These are phyloP conservation scores for Silene latifolia DNA, from an alignment of 148 eudicot genomes.

Conservation along the genomic window DNA sequence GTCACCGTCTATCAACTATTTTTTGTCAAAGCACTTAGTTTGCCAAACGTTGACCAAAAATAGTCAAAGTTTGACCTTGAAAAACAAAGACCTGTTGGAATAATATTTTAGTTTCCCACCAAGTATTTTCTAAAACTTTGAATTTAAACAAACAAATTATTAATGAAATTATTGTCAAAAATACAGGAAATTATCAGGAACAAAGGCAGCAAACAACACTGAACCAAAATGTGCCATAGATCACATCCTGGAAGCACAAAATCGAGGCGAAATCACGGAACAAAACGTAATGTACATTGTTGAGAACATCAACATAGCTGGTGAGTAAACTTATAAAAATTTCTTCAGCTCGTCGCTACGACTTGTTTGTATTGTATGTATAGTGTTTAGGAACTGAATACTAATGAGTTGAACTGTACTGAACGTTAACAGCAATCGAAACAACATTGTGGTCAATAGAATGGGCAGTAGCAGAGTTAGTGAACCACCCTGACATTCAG, in stretches of 20 bases:
- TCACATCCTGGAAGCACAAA: slow-evolving; percentile 65
- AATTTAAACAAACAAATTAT: no score
- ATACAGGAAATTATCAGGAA: slow-evolving; percentile 54
- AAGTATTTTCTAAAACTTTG: no score
- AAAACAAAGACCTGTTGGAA: no score
- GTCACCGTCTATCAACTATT: no score
- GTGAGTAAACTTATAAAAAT: slow-evolving; percentile 20
- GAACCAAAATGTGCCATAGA: slow-evolving; percentile 61
- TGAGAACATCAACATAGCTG: slow-evolving; percentile 84
- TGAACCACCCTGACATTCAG: slow-evolving; percentile 69
- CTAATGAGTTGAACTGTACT: neutral
- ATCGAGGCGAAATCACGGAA: slow-evolving; percentile 75
- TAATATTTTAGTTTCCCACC: no score
- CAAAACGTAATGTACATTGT: slow-evolving; percentile 74
- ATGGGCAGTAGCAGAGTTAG: slow-evolving; percentile 74
- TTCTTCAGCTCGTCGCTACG: neutral
- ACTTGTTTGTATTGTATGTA: no score
- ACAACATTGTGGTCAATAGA: slow-evolving; percentile 76
- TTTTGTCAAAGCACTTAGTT: no score
- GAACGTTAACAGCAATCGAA: slow-evolving; percentile 50
- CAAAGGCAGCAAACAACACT: slow-evolving; percentile 38
- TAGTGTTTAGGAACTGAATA: neutral
- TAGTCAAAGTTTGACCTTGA: no score
- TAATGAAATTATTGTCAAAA: neutral
- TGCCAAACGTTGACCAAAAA: no score